These are phyloP conservation scores for Eucalyptus brandiana DNA, from an alignment of 345 rosid genomes.

Conservation along the genomic window DNA sequence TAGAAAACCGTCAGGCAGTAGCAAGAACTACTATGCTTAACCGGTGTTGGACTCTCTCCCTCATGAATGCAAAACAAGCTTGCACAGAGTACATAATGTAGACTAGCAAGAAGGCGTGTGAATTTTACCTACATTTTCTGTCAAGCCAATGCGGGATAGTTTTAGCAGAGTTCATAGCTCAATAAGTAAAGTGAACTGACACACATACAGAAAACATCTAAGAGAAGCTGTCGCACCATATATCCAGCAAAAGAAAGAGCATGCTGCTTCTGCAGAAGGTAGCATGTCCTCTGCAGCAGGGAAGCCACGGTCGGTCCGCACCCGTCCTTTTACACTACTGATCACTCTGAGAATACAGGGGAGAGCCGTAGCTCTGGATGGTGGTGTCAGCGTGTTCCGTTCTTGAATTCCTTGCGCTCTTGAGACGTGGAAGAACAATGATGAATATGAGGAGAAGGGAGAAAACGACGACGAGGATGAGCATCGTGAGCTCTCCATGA, in stretches of 20 bases:
- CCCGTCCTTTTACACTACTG: neutral
- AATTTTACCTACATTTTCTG: neutral
- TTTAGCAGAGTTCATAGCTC: neutral
- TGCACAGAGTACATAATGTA: neutral
- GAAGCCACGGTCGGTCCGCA: neutral
- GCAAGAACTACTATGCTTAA: neutral
- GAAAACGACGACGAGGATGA: conserved; percentile 14
- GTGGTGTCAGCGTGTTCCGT: neutral
- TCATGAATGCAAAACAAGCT: neutral
- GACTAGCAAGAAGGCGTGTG: neutral
- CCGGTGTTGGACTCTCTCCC: neutral
- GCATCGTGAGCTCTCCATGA: conserved; percentile 30
- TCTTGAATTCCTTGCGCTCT: neutral
- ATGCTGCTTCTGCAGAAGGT: neutral
- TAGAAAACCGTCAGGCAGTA: neutral
- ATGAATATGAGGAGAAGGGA: conserved; percentile 20
- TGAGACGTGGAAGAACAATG: conserved; percentile 24
- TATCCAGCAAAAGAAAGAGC: neutral
- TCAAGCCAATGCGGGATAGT: neutral
- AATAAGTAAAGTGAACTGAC: neutral
- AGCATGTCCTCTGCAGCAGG: neutral
- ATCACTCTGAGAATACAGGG: neutral
- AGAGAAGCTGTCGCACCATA: neutral
- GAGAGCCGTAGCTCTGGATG: neutral
- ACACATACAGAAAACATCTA: neutral